Percentiles rank a stretch among this genome's conserved stretches.
Evolutionary conservation across 768 basidiomycete species (phyloP).

Genomic region (Mrakia blollopis): DNA sequence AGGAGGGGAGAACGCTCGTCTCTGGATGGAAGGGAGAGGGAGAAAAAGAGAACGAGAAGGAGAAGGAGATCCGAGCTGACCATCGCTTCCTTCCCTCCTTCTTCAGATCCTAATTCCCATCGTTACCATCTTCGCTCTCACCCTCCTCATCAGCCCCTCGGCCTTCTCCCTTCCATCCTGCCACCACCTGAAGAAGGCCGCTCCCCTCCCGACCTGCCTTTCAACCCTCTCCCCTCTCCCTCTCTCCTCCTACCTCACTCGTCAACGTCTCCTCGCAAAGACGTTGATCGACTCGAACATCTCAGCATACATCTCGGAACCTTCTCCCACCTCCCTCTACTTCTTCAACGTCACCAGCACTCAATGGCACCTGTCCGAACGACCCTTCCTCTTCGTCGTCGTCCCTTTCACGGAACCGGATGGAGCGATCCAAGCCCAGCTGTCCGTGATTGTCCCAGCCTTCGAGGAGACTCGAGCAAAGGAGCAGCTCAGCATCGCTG

Average conservation of each 20-base stretch:
- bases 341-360: conserved; percentile 64
- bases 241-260: conserved; percentile 1
- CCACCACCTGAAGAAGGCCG: not conserved
- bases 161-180: not conserved
- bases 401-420: conserved; percentile 45
- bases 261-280: not conserved
- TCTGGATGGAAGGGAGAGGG: too few relatives aligned
- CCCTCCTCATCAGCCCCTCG: not conserved
- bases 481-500: conserved; percentile 53
- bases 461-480: conserved; percentile 72
- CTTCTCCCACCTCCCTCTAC: conserved; percentile 49
- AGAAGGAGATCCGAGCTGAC: not conserved
- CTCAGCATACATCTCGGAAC: conserved; percentile 26
- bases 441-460: conserved; percentile 65
- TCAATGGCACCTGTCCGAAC: conserved; percentile 69
- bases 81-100: not conserved
- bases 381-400: conserved; percentile 67
- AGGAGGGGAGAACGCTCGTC: not conserved
- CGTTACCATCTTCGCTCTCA: not conserved
- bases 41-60: not conserved
- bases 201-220: not conserved
- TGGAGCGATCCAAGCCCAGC: conserved; percentile 45
- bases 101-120: not conserved
- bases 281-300: not conserved
- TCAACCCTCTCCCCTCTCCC: not conserved